Evolutionary conservation across 306 rosid genomes (phyloP).

Genomic region (Glycine latifolia): DNA sequence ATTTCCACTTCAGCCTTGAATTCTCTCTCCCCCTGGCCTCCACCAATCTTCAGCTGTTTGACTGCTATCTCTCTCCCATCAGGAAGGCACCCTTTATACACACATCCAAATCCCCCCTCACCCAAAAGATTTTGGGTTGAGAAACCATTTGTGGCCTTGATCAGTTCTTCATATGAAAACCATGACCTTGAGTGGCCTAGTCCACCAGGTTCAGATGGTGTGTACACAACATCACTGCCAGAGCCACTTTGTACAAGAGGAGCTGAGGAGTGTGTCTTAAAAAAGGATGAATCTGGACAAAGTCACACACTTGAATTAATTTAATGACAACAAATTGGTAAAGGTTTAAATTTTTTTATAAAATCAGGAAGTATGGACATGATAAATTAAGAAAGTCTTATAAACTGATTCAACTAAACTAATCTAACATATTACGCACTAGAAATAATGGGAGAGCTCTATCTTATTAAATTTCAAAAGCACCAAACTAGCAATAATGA

Average conservation of each 20-base stretch:
- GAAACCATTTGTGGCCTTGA: slow-evolving; percentile 80
- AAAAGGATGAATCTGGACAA: slow-evolving; percentile 73
- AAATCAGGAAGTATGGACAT: too few relatives aligned
- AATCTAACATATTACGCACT: not conserved
- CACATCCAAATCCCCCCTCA: slow-evolving; percentile 96
- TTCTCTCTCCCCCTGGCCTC: slow-evolving; percentile 92
- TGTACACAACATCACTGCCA: slow-evolving; percentile 60
- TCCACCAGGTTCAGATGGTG: slow-evolving; percentile 70
- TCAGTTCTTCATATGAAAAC: slow-evolving; percentile 85
- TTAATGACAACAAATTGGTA: slow-evolving; percentile 19
- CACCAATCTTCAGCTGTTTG: slow-evolving; percentile 83
- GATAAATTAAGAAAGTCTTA: slow-evolving; percentile 3
- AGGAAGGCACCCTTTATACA: slow-evolving; percentile 82
- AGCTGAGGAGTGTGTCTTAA: slow-evolving; percentile 75
- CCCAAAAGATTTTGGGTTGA: slow-evolving; percentile 80
- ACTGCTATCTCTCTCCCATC: slow-evolving; percentile 94
- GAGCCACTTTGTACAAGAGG: slow-evolving; percentile 67
- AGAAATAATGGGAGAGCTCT: slow-evolving; percentile 2
- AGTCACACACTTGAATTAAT: slow-evolving; percentile 41
- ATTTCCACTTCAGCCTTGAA: slow-evolving; percentile 88
- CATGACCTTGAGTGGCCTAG: slow-evolving; percentile 82
- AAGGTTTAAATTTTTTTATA: not conserved
- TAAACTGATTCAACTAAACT: not conserved
- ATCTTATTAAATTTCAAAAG: slow-evolving; percentile 30
- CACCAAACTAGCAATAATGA: slow-evolving; percentile 2